Evolutionary conservation across 176 grass and related monocot genomes (phyloP).

Genomic region (Ampelocalamus luodianensis): DNA sequence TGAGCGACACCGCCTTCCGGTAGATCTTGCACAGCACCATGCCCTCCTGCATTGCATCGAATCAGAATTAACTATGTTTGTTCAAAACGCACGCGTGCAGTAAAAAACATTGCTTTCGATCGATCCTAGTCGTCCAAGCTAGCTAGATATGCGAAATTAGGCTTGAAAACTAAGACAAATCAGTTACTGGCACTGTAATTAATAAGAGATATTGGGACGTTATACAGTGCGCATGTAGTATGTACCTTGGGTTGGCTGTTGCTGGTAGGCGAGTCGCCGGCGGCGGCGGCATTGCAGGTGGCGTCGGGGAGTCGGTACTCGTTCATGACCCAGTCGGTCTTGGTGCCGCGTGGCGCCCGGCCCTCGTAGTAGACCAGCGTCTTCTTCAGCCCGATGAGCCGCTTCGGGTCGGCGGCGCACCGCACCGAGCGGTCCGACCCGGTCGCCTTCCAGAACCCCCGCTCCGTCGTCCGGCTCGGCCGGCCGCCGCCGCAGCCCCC

Average conservation of each 20-base stretch:
- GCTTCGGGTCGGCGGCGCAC: slow-evolving; percentile 74
- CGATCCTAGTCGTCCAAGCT: too few relatives aligned
- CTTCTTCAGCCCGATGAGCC: slow-evolving; percentile 95
- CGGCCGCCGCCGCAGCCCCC: slow-evolving; percentile 54
- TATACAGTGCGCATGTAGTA: too few relatives aligned
- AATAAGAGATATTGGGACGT: too few relatives aligned
- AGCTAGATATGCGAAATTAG: too few relatives aligned
- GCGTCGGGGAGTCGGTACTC: slow-evolving; percentile 83
- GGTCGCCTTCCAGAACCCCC: slow-evolving; percentile 97
- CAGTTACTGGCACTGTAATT: too few relatives aligned
- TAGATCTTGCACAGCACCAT: slow-evolving; percentile 93
- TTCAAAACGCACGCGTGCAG: too few relatives aligned
- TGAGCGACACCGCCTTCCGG: slow-evolving; percentile 79
- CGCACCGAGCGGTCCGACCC: slow-evolving; percentile 84
- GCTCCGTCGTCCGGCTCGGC: slow-evolving; percentile 82
- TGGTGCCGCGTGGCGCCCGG: slow-evolving; percentile 71
- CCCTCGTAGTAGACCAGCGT: slow-evolving; percentile 93
- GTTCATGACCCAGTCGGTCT: slow-evolving; percentile 99
- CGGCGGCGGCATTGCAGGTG: neutral
- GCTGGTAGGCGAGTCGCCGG: neutral
- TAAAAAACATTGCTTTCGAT: too few relatives aligned
- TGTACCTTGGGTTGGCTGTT: slow-evolving; percentile 45
- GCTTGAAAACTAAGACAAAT: too few relatives aligned
- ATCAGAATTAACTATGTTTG: too few relatives aligned
- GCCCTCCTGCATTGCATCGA: slow-evolving; percentile 53